These are phyloP conservation scores for Microbotryum silenes-acaulis DNA, from an alignment of 1,284 basidiomycete genomes.

Conservation along the genomic window DNA sequence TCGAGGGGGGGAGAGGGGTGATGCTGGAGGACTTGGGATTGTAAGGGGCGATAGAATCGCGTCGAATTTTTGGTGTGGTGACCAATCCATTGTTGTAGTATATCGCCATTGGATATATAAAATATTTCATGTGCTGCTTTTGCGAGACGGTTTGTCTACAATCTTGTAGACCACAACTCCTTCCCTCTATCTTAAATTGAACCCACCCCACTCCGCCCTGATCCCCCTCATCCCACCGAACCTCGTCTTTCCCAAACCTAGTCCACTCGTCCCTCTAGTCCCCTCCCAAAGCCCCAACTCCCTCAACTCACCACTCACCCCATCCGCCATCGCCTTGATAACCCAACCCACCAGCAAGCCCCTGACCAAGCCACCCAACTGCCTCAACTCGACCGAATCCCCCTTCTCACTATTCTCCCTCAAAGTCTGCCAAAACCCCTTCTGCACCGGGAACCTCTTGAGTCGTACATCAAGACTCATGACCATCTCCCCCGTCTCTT, in stretches of 20 bases:
- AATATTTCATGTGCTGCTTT: no score
- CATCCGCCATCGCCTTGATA: slow-evolving; percentile 9
- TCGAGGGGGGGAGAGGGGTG: neutral
- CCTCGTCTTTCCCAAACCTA: slow-evolving; percentile 5
- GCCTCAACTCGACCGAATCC: slow-evolving; percentile 26
- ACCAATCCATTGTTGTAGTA: no score
- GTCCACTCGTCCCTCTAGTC: slow-evolving; percentile 1
- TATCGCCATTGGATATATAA: no score
- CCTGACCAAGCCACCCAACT: slow-evolving; percentile 6
- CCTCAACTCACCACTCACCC: slow-evolving; percentile 16
- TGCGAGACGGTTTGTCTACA: no score
- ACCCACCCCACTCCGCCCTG: slow-evolving; percentile 12
- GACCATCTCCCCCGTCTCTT: slow-evolving; percentile 30
- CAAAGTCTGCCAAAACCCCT: slow-evolving; percentile 30
- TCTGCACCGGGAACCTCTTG: slow-evolving; percentile 34
- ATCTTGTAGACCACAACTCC: no score
- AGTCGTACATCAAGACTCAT: slow-evolving; percentile 35
- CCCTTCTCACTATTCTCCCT: slow-evolving; percentile 26
- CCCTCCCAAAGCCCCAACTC: slow-evolving; percentile 13
- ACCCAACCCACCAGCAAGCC: slow-evolving; percentile 9
- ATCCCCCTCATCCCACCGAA: neutral
- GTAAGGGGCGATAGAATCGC: neutral
- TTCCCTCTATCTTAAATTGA: slow-evolving; percentile 5
- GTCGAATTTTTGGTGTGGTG: no score
- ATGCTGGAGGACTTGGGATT: slow-evolving; percentile 1